Base-by-base conservation (phyloP, 2,329 filamentous ascomycete genomes). In the Claviceps arundinis region DNA sequence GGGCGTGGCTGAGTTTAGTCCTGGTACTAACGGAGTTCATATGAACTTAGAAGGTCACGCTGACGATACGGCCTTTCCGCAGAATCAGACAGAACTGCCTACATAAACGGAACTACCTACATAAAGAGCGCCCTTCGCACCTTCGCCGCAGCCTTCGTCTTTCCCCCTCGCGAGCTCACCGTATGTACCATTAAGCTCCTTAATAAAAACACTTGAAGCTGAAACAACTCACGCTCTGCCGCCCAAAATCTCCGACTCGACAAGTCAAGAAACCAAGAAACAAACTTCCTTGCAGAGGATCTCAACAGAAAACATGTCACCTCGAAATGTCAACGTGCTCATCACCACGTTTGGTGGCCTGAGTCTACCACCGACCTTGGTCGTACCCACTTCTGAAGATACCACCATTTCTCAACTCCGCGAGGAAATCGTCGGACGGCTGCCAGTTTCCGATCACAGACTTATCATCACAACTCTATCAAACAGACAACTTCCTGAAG, bases 311-410 rank as follows among this genome's bases (percentile, higher is more conserved):
- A 49, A 19, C n/a, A 87, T 87, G 82, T 70, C 73, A 41, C 61
- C 74, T 1, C 68, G 66, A 56, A 79, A 72, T 41, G 71, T 95
- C 64, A 95, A 95, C 69, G 75, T 97, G 56, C 80, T 97, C 54
- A 74, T 98, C 55, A 84, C 88, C 59, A 88, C 85, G 56, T 91
- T 97, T 62, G 77, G 84, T 7, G 91, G 91, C 56, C 77, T 95
- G 17, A 83, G 84, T 47, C 77, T 95, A 6, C 89, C 91, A 2
- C 73, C 85, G n/a, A 94, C 89, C 0, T 74, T 95, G 37, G 82
- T 85, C 4, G 74, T 96, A n/a, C 82, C 87, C 1, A 71, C 94
- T 22, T 73, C 80, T 8, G 70, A 79, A 26, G 74, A 81, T 37
- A 80, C 84, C 7, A 79, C 81, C 13, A 71, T 90, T 60, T 73